phyloP scores from a whole-genome alignment of 257 asterid species.

The Nyctanthes arbortristis region DNA sequence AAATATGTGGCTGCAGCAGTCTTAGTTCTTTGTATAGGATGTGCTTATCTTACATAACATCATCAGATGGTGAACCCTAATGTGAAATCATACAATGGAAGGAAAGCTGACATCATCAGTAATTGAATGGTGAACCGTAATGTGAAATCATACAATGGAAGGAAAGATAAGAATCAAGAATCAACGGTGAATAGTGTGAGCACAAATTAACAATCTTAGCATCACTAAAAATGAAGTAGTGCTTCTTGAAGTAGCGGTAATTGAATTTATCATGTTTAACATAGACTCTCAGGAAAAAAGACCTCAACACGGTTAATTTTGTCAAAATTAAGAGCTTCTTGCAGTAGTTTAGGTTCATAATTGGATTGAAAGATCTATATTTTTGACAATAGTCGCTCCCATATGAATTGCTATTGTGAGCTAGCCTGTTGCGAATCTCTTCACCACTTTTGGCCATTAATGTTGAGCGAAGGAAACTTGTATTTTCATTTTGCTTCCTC shows the following conservation, averaged over 20 bases:
- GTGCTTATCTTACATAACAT: not conserved
- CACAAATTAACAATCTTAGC: not conserved
- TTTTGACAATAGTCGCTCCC: not conserved
- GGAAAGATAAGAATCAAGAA: not conserved
- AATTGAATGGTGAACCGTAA: not conserved
- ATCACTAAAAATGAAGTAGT: not conserved
- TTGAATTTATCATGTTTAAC: not conserved
- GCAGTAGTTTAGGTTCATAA: not conserved
- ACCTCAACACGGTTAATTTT: not conserved
- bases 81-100: not conserved
- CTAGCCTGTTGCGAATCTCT: not conserved
- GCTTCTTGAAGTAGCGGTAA: not conserved
- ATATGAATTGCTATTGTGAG: not conserved
- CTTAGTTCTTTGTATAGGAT: not conserved
- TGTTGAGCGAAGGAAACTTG: slow-evolving; percentile 6
- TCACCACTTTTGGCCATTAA: slow-evolving; percentile 5
- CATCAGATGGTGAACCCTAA: not conserved
- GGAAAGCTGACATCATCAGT: not conserved
- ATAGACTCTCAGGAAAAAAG: not conserved
- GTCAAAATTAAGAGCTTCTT: not conserved
- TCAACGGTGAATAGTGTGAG: not conserved
- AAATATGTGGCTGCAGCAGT: not conserved
- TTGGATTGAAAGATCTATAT: too few species aligned
- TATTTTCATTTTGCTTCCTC: slow-evolving; percentile 18
- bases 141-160: not conserved